Percentiles rank a stretch among this genome's conserved stretches.
phyloP scores from a whole-genome alignment of 2,329 filamentous ascomycete genomes.

The Alternaria ventricosa region DNA sequence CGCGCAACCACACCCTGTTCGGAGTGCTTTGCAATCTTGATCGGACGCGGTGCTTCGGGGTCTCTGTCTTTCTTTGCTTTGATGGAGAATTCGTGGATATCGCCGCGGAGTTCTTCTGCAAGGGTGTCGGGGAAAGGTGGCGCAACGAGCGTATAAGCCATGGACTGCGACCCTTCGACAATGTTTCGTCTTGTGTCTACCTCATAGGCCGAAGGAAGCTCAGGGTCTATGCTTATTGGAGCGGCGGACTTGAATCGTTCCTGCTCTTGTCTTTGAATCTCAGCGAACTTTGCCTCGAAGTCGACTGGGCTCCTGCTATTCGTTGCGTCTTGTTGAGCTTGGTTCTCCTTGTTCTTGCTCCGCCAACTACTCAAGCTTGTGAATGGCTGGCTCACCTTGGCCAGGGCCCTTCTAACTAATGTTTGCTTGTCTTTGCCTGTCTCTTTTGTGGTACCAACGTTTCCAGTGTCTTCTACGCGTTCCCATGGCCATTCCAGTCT shows the following conservation, averaged over 20 bases:
- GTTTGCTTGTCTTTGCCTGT: constrained; percentile 15
- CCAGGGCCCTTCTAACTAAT: constrained; percentile 19
- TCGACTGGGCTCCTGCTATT: constrained; percentile 1
- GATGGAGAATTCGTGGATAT: constrained; percentile 69
- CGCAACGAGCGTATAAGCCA: constrained; percentile 75
- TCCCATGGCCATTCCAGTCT: constrained; percentile 45
- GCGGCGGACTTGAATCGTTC: constrained; percentile 11
- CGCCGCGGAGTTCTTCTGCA: constrained; percentile 80
- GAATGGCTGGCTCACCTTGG: constrained; percentile 27
- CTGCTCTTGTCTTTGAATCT: constrained; percentile 20
- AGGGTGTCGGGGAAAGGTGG: constrained; percentile 81
- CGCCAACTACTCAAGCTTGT: constrained; percentile 24
- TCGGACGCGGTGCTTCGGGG: constrained; percentile 32
- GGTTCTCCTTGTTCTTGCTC: constrained; percentile 9
- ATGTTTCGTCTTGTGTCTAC: constrained; percentile 77
- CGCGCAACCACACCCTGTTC: constrained; percentile 13
- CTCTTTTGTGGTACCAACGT: constrained; percentile 9
- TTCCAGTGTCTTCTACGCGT: constrained; percentile 15
- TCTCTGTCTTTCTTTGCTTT: constrained; percentile 58
- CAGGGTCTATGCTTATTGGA: constrained; percentile 19
- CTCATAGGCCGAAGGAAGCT: constrained; percentile 40
- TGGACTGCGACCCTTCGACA: constrained; percentile 65
- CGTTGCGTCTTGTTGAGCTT: constrained; percentile 1
- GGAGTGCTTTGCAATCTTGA: constrained; percentile 9
- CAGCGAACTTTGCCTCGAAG: constrained; percentile 2